These are phyloP conservation scores for Colletotrichum trifolii DNA, from an alignment of 2,329 filamentous ascomycete species.

Conservation along the genomic window DNA sequence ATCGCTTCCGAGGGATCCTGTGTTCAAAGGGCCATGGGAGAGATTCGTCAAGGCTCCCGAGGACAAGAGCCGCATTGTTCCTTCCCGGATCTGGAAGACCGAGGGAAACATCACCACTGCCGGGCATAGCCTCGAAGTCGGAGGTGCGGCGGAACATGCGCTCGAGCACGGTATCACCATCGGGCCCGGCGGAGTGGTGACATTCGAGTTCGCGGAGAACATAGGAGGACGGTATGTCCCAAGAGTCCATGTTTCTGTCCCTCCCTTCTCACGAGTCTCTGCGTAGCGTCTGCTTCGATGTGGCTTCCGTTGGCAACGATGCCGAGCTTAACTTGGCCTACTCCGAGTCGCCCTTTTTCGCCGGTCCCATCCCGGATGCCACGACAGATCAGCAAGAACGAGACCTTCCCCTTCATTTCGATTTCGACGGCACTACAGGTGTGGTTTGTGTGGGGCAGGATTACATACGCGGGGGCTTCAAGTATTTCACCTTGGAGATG, in stretches of 20 bases:
- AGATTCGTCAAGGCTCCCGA: constrained; percentile 49
- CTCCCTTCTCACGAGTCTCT: background rate
- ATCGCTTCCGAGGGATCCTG: constrained; percentile 44
- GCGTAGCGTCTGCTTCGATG: constrained; percentile 48
- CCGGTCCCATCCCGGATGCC: constrained; percentile 39
- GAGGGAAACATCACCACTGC: constrained; percentile 46
- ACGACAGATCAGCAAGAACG: constrained; percentile 40
- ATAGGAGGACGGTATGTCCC: constrained; percentile 49
- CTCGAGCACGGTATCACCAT: constrained; percentile 41
- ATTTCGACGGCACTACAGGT: constrained; percentile 43
- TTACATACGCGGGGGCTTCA: constrained; percentile 53
- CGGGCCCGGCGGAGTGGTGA: constrained; percentile 48
- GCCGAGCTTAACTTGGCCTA: constrained; percentile 42
- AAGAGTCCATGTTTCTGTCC: background rate
- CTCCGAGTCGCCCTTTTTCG: constrained; percentile 40
- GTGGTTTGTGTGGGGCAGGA: constrained; percentile 46
- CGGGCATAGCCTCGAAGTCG: constrained; percentile 13
- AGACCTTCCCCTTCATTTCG: constrained; percentile 42
- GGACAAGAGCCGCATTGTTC: constrained; percentile 48
- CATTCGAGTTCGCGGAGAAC: constrained; percentile 53
- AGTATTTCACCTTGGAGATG: constrained; percentile 55
- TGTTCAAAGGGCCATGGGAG: constrained; percentile 54
- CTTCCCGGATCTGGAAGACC: constrained; percentile 46
- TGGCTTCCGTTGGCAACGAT: constrained; percentile 43
- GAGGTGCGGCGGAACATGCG: constrained; percentile 23